Percentiles rank a stretch among this genome's conserved stretches.
Evolutionary conservation across 306 rosid species (phyloP).

Genomic region (Cicer arietinum): DNA sequence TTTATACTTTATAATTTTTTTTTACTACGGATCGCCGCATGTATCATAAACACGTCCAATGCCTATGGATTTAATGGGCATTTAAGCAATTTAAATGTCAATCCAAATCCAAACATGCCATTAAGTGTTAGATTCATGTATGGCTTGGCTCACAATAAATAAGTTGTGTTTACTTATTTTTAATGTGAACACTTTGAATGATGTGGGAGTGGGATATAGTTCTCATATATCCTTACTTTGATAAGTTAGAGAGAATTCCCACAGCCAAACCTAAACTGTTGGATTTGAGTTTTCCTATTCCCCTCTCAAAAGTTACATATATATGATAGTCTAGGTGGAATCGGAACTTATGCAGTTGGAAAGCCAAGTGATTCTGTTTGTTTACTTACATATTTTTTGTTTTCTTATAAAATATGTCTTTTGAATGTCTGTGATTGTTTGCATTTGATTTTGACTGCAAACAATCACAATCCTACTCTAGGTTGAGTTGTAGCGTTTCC

Average conservation of each 20-base stretch:
- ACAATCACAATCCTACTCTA: neutral
- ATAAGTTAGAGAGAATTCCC: conserved; percentile 30
- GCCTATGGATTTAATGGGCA: neutral
- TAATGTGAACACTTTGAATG: neutral
- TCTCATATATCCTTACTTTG: neutral
- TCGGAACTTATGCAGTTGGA: neutral
- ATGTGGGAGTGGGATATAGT: neutral
- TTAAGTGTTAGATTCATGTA: conserved; percentile 17
- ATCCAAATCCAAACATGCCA: neutral
- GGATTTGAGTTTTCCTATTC: neutral
- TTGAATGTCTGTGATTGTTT: neutral
- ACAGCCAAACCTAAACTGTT: conserved; percentile 22
- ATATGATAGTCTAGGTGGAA: conserved; percentile 4
- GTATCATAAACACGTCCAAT: neutral
- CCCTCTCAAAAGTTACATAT: neutral
- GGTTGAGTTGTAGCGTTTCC: conserved; percentile 18
- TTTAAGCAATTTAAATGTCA: neutral
- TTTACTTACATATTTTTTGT: neutral
- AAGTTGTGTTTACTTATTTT: neutral
- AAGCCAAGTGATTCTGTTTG: neutral
- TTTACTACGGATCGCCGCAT: neutral
- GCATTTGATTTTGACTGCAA: conserved; percentile 1
- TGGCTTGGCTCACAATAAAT: neutral
- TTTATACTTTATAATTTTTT: neutral
- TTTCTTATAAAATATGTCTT: neutral